A percentile compares a stretch with the other conserved stretches of the same genome.
Conservation (phyloP, 331 rosid genomes). For the Saraca asoca region DNA sequence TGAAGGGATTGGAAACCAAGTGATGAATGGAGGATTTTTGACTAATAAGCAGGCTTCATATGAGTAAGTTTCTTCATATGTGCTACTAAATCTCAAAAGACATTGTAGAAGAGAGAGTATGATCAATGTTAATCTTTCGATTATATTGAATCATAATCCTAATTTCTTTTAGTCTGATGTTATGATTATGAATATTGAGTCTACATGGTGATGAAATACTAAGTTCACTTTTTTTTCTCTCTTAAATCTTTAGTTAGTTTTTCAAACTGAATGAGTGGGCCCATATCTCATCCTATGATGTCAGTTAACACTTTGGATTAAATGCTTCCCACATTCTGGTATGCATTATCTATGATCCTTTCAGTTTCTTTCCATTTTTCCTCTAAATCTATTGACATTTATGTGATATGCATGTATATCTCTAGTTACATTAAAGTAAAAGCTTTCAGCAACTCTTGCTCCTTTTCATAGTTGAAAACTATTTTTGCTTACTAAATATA, state of each 20-base stretch:
- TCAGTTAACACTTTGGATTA: conserved; percentile 88
- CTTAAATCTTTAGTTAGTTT: conserved; percentile 66
- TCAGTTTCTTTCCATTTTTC: conserved; percentile 22
- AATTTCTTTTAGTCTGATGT: conserved; percentile 22
- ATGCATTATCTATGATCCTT: conserved; percentile 33
- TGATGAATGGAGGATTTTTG: conserved; percentile 95
- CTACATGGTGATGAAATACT: conserved; percentile 23
- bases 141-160: conserved; percentile 3
- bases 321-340: conserved; percentile 91
- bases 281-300: conserved; percentile 78
- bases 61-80: conserved; percentile 61
- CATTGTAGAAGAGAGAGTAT: no score
- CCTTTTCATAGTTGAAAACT: not conserved
- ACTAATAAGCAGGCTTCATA: conserved; percentile 88
- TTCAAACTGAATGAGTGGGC: conserved; percentile 98
- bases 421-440: conserved; percentile 11
- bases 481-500: conserved; percentile 22
- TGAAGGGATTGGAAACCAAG: conserved; percentile 96
- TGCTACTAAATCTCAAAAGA: no score
- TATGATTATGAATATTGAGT: conserved; percentile 29
- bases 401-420: no score
- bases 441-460: conserved; percentile 10
- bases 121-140: conserved; percentile 22
- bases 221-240: conserved; percentile 7
- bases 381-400: conserved; percentile 17